A percentile compares a stretch with the other conserved stretches of the same genome.
Evolutionary conservation across 176 grass and related monocot genomes (phyloP).

Genomic region (Tillandsia fasciculata): DNA sequence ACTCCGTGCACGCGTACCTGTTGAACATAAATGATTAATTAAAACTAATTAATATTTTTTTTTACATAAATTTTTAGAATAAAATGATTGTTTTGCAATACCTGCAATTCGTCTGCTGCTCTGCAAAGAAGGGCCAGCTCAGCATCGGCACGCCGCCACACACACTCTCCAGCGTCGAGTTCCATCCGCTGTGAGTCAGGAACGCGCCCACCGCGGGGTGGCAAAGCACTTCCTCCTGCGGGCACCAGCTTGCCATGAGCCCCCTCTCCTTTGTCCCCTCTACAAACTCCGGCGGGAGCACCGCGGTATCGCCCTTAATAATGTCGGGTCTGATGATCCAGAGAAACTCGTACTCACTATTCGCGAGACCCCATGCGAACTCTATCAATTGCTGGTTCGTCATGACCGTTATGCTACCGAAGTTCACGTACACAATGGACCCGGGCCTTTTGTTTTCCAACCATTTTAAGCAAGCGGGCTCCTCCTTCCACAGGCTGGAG

Average conservation of each 20-base stretch:
- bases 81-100: no score
- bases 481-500: slow-evolving; percentile 12
- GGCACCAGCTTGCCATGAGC: slow-evolving; percentile 7
- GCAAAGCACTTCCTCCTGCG: slow-evolving; percentile 26
- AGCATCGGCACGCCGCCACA: slow-evolving; percentile 56
- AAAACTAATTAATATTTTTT: no score
- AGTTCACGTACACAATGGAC: slow-evolving; percentile 8
- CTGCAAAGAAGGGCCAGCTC: slow-evolving; percentile 22
- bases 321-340: slow-evolving; percentile 10
- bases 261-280: slow-evolving; percentile 1
- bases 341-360: background rate
- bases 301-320: background rate
- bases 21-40: no score
- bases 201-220: slow-evolving; percentile 46
- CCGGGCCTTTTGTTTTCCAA: background rate
- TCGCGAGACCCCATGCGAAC: slow-evolving; percentile 13
- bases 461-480: background rate
- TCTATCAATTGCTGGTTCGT: slow-evolving; percentile 6
- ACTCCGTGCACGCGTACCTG: background rate
- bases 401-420: slow-evolving; percentile 13
- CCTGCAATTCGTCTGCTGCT: slow-evolving; percentile 12
- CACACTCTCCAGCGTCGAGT: slow-evolving; percentile 60
- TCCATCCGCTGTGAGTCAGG: slow-evolving; percentile 76
- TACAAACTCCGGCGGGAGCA: slow-evolving; percentile 3
- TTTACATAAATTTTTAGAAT: no score